These are phyloP conservation scores for Paraurostyla sp. DNA, from an alignment of 73 alveolate species.

Conservation along the genomic window DNA sequence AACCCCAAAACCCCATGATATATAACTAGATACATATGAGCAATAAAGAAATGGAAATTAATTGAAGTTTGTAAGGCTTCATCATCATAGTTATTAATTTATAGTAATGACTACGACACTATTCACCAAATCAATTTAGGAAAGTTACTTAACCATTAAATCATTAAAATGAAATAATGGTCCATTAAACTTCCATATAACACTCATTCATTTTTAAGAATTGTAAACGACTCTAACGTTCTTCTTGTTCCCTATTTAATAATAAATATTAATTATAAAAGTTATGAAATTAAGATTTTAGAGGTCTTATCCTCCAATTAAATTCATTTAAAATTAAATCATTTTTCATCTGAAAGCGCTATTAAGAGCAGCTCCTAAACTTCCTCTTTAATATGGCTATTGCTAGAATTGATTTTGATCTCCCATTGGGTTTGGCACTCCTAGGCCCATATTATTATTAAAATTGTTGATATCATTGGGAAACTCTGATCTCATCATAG, in stretches of 20 bases:
- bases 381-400: too few relatives aligned
- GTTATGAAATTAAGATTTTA: slow-evolving; percentile 6
- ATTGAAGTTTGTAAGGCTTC: slow-evolving; percentile 42
- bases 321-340: not conserved
- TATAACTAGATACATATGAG: too few relatives aligned
- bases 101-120: slow-evolving; percentile 42
- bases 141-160: slow-evolving; percentile 39
- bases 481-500: too few relatives aligned
- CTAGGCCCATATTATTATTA: too few relatives aligned
- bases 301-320: not conserved
- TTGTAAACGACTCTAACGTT: not conserved
- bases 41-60: too few relatives aligned
- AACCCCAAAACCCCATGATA: too few relatives aligned
- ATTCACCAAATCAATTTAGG: slow-evolving; percentile 32
- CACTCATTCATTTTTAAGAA: not conserved
- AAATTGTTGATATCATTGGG: too few relatives aligned
- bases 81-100: slow-evolving; percentile 44
- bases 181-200: slow-evolving; percentile 47
- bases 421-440: too few relatives aligned
- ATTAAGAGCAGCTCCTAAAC: not conserved
- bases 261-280: slow-evolving; percentile 30
- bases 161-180: slow-evolving; percentile 1
- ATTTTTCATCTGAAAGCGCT: not conserved
- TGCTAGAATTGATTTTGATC: too few relatives aligned
- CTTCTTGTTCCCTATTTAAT: not conserved